Conservation (phyloP, 305 asterid genomes). For the Fraxinus sp. region DNA sequence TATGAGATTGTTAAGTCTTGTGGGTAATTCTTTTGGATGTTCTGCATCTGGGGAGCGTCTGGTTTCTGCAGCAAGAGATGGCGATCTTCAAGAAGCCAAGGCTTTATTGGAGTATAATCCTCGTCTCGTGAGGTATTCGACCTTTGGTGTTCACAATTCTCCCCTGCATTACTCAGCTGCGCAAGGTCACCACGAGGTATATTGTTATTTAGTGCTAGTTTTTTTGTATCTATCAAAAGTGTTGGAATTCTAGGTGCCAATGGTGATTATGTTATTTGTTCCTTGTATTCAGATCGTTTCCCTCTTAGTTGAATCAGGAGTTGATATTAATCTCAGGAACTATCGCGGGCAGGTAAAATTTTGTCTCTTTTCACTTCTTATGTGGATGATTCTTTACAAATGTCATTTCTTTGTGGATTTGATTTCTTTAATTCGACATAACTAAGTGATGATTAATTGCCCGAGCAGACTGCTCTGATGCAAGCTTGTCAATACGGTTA, state of each 20-base stretch:
- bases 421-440: background rate
- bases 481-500: conserved; percentile 95
- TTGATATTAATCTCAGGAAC: conserved; percentile 83
- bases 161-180: conserved; percentile 91
- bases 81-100: conserved; percentile 90
- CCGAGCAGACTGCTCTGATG: conserved; percentile 82
- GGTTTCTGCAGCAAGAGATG: conserved; percentile 95
- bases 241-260: conserved; percentile 7
- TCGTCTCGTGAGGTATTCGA: conserved; percentile 73
- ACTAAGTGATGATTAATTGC: conserved; percentile 1
- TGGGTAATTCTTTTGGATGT: conserved; percentile 89
- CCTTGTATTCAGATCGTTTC: conserved; percentile 58
- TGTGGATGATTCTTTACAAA: background rate
- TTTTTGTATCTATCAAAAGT: background rate
- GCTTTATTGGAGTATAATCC: conserved; percentile 85
- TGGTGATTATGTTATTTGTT: conserved; percentile 25
- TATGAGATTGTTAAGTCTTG: conserved; percentile 69
- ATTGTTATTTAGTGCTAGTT: background rate
- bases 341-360: conserved; percentile 75
- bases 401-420: background rate
- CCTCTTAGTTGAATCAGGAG: conserved; percentile 78
- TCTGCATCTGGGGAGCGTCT: conserved; percentile 89
- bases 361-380: background rate
- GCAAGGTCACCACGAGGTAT: conserved; percentile 90
- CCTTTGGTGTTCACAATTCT: conserved; percentile 84